Conservation (phyloP, 1,139 yeast species). For the Blastobotrys aristatus region DNA sequence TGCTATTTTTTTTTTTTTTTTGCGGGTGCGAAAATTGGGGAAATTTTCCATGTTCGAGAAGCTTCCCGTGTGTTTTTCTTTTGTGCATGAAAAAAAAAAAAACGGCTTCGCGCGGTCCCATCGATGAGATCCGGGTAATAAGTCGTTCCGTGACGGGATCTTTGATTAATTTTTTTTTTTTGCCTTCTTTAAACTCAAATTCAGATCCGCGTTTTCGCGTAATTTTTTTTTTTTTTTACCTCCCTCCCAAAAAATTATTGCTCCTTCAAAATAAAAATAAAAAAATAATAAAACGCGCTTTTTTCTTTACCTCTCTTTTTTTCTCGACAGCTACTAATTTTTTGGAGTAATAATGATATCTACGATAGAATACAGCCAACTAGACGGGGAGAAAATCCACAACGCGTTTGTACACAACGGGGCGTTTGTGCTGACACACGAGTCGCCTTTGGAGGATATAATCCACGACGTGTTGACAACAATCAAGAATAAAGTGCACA, state of each 20-base stretch:
- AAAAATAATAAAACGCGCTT: background rate
- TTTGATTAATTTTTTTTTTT: background rate
- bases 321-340: background rate
- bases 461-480: background rate
- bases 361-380: background rate
- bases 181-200: too few relatives aligned
- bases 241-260: background rate
- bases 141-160: background rate
- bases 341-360: background rate
- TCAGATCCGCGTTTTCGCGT: background rate
- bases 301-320: background rate
- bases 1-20: too few relatives aligned
- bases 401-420: background rate
- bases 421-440: background rate
- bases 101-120: too few relatives aligned
- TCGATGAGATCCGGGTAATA: background rate
- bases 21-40: too few relatives aligned
- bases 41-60: constrained; percentile 7
- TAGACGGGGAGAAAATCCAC: background rate
- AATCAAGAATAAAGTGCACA: background rate
- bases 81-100: too few relatives aligned
- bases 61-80: background rate
- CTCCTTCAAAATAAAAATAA: background rate
- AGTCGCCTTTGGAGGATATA: background rate
- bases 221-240: background rate